Percentiles rank a stretch among this genome's conserved stretches.
phyloP scores from a whole-genome alignment of 2,329 filamentous ascomycete species.

The Aspergillus chevalieri region DNA sequence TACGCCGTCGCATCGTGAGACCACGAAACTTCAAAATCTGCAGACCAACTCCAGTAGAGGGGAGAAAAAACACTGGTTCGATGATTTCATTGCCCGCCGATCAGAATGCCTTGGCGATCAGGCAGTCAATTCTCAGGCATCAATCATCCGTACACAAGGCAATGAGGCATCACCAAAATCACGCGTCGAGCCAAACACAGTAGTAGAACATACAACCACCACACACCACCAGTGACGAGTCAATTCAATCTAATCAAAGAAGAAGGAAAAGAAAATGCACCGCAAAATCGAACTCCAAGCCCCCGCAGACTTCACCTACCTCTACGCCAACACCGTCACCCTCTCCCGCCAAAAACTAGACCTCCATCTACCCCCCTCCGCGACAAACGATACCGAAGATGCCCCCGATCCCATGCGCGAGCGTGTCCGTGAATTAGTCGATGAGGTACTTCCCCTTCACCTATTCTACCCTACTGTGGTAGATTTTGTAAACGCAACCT shows the following conservation, averaged over 20 bases:
- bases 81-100: too few relatives aligned
- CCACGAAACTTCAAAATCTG: not conserved
- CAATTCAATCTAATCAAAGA: not conserved
- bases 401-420: constrained; percentile 39
- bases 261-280: constrained; percentile 18
- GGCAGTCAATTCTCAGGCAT: not conserved
- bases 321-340: constrained; percentile 40
- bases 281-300: constrained; percentile 49
- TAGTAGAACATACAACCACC: constrained; percentile 9
- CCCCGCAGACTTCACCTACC: constrained; percentile 44
- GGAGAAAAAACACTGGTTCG: too few relatives aligned
- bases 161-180: not conserved
- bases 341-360: constrained; percentile 45
- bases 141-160: not conserved
- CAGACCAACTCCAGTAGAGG: not conserved
- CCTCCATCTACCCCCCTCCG: constrained; percentile 42
- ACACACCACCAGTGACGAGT: constrained; percentile 1
- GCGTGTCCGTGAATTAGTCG: constrained; percentile 37
- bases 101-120: not conserved
- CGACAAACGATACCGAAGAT: constrained; percentile 25
- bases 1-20: not conserved
- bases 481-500: not conserved
- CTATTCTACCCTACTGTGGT: too few relatives aligned
- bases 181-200: not conserved
- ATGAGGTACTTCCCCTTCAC: constrained; percentile 25